Conservation (phyloP, 106 monocot genomes). For the Dendrobium officinale region DNA sequence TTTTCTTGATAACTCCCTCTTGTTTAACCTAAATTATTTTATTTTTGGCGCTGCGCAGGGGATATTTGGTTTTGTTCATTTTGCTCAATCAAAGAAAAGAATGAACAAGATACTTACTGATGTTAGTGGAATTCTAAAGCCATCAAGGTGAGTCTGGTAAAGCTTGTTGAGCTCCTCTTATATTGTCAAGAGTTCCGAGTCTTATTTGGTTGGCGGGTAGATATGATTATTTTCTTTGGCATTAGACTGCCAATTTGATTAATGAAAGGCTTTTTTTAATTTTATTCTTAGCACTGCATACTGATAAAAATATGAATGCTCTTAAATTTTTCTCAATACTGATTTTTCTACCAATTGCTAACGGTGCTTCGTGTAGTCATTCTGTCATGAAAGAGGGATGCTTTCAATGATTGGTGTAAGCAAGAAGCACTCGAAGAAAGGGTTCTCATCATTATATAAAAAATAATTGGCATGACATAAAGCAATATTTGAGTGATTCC, state of each 20-base stretch:
- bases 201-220: background rate
- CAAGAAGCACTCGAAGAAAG: background rate
- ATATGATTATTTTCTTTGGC: background rate
- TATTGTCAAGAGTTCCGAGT: background rate
- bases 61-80: constrained; percentile 27
- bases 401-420: too few relatives aligned
- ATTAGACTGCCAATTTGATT: background rate
- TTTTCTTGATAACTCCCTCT: background rate
- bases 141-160: constrained; percentile 49
- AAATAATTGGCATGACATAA: background rate
- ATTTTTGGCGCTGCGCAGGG: constrained; percentile 25
- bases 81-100: constrained; percentile 61
- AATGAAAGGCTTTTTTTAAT: background rate
- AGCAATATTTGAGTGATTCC: too few relatives aligned
- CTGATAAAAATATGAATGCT: background rate
- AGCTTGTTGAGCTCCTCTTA: background rate
- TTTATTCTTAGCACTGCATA: background rate
- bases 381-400: background rate
- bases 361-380: background rate
- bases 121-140: constrained; percentile 68
- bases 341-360: background rate
- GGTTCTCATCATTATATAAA: background rate
- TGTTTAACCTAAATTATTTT: background rate
- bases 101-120: constrained; percentile 47
- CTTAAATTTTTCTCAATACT: background rate